phyloP scores from a whole-genome alignment of 805 yeast genomes.

The Diddensiella santjacobensis region DNA sequence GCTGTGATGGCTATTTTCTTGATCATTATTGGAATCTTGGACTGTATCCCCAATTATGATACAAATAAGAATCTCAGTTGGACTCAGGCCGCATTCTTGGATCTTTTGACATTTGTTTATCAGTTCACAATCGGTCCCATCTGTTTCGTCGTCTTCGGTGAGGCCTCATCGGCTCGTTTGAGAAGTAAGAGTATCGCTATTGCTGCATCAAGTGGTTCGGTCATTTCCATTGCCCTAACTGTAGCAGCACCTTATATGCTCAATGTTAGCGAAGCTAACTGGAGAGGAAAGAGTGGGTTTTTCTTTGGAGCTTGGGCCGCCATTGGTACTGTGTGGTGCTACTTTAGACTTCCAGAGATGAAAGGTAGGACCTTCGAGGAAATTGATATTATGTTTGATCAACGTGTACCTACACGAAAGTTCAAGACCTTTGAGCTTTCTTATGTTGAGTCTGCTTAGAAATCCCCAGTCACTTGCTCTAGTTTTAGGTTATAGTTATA shows the following conservation, averaged over 20 bases:
- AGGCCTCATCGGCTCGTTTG: constrained; percentile 40
- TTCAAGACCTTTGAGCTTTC: constrained; percentile 14
- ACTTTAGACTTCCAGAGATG: constrained; percentile 57
- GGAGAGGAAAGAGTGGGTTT: constrained; percentile 48
- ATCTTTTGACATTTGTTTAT: constrained; percentile 43
- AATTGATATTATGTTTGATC: constrained; percentile 49
- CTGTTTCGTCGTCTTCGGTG: constrained; percentile 40
- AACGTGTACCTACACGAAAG: constrained; percentile 30
- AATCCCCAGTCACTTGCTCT: constrained; percentile 35
- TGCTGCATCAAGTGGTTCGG: constrained; percentile 31
- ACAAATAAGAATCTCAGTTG: constrained; percentile 20
- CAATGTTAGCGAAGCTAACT: constrained; percentile 43
- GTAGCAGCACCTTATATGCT: constrained; percentile 41
- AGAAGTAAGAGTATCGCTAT: constrained; percentile 36
- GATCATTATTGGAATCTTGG: constrained; percentile 42
- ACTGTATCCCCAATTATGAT: constrained; percentile 2
- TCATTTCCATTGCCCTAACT: constrained; percentile 30
- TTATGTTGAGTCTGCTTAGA: constrained; percentile 1
- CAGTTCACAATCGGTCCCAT: constrained; percentile 39
- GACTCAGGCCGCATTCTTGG: constrained; percentile 43
- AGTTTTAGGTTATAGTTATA: constrained; percentile 39
- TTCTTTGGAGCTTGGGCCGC: constrained; percentile 41
- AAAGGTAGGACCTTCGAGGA: constrained; percentile 56
- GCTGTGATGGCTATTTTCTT: constrained; percentile 35
- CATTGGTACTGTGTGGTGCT: constrained; percentile 40